Conservation (phyloP, 2,329 filamentous ascomycete species). For the Dothidotthia symphoricarpi region DNA sequence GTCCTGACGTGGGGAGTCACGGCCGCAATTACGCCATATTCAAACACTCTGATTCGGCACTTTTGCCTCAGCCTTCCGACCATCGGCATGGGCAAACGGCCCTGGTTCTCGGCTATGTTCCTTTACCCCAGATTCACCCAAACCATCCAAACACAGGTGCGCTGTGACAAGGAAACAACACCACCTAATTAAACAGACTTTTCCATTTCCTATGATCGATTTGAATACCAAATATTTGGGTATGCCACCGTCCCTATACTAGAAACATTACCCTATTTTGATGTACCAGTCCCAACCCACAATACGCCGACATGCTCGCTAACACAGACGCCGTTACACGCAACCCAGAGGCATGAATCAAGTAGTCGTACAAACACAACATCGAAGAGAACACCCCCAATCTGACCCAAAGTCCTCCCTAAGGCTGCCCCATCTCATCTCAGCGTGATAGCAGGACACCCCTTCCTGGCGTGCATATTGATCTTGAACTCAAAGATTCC, state of each 20-base stretch:
- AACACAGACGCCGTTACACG: neutral
- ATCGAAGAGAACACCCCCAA: neutral
- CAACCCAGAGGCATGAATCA: too few relatives aligned
- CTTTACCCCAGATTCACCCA: conserved; percentile 21
- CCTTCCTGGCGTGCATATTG: conserved; percentile 61
- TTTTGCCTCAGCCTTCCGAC: conserved; percentile 20
- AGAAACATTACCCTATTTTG: too few relatives aligned
- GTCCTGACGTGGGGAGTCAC: conserved; percentile 32
- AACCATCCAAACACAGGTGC: conserved; percentile 6
- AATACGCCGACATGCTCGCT: conserved; percentile 5
- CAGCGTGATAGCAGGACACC: conserved; percentile 42
- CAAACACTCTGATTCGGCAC: conserved; percentile 18
- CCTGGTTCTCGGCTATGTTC: conserved; percentile 7
- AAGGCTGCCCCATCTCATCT: conserved; percentile 20
- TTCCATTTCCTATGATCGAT: too few relatives aligned
- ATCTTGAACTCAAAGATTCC: conserved; percentile 74
- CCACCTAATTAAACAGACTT: too few relatives aligned
- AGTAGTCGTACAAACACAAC: too few relatives aligned
- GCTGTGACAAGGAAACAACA: neutral
- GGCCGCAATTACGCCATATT: conserved; percentile 37
- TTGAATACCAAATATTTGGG: too few relatives aligned
- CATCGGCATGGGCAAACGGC: conserved; percentile 10
- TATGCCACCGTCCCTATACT: too few relatives aligned
- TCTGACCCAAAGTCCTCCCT: neutral
- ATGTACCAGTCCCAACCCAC: neutral